A percentile compares a stretch with the other conserved stretches of the same genome.
Evolutionary conservation across 1,139 yeast species (phyloP).

Genomic region (Candida sp.): DNA sequence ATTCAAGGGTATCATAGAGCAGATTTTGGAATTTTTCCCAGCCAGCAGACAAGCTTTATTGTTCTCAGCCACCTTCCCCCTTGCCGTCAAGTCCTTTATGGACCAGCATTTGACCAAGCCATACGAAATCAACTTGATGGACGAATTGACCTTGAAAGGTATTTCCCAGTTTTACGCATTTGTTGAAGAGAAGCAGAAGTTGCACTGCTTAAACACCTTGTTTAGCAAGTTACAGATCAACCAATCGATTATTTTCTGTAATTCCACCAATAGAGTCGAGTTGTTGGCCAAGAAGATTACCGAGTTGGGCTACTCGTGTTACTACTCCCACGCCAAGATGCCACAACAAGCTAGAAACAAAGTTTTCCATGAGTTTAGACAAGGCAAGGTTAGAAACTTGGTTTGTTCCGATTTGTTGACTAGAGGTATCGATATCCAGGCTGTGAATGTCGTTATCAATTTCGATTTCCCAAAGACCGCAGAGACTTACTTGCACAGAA

Average conservation of each 20-base stretch:
- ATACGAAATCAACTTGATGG: slow-evolving; percentile 96
- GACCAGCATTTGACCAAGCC: slow-evolving; percentile 90
- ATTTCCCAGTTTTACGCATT: slow-evolving; percentile 97
- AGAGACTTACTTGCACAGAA: slow-evolving; percentile 96
- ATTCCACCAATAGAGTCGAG: slow-evolving; percentile 96
- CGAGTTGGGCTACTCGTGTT: slow-evolving; percentile 96
- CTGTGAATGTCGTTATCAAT: slow-evolving; percentile 96
- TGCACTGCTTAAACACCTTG: slow-evolving; percentile 93
- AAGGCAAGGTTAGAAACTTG: slow-evolving; percentile 95
- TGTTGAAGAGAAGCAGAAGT: slow-evolving; percentile 95
- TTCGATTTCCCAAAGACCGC: slow-evolving; percentile 99
- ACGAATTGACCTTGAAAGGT: slow-evolving; percentile 94
- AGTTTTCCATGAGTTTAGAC: slow-evolving; percentile 98
- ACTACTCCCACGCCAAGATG: slow-evolving; percentile 97
- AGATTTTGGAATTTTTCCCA: slow-evolving; percentile 85
- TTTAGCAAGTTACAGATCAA: slow-evolving; percentile 94
- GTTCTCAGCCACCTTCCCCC: slow-evolving; percentile 96
- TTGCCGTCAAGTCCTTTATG: slow-evolving; percentile 93
- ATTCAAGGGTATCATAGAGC: slow-evolving; percentile 87
- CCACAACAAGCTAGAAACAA: slow-evolving; percentile 97
- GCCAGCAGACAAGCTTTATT: slow-evolving; percentile 81
- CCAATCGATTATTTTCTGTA: slow-evolving; percentile 96
- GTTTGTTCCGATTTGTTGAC: slow-evolving; percentile 97
- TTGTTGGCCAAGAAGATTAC: slow-evolving; percentile 94
- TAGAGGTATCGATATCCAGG: slow-evolving; percentile 99